Conservation (phyloP, 176 grass and related monocot genomes). For the Cenchrus fungigraminus region DNA sequence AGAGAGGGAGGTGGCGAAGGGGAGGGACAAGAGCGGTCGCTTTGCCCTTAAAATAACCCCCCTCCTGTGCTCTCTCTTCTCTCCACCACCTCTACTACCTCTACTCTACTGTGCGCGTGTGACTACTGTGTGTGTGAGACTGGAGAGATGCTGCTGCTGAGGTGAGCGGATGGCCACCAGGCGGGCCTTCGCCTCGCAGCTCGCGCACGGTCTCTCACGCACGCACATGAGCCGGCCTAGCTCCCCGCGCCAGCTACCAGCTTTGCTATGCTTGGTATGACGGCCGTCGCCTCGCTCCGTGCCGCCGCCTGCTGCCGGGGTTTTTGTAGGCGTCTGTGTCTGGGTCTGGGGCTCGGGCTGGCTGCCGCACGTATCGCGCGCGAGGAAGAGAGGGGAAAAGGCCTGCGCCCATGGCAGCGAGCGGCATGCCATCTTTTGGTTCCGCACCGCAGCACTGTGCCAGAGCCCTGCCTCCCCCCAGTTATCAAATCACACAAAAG, state of each 20-base stretch:
- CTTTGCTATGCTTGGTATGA: not conserved
- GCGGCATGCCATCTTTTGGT: constrained; percentile 53
- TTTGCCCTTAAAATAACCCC: constrained; percentile 43
- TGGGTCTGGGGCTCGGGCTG: too few species aligned
- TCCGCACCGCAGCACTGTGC: not conserved
- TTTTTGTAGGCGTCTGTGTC: not conserved
- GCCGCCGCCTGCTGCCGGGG: constrained; percentile 11
- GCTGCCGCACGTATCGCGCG: not conserved
- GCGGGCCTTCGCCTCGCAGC: not conserved
- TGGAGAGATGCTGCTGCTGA: not conserved
- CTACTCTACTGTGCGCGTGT: not conserved
- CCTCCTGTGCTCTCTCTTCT: not conserved
- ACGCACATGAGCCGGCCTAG: constrained; percentile 26
- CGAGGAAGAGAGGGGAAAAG: not conserved
- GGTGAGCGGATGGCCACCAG: not conserved
- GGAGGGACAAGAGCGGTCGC: constrained; percentile 7
- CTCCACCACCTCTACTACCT: too few species aligned
- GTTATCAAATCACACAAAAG: constrained; percentile 45
- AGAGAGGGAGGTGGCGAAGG: constrained; percentile 36
- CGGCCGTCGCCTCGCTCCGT: not conserved
- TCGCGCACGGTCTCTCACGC: constrained; percentile 4
- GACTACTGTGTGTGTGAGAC: not conserved
- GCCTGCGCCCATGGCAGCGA: constrained; percentile 3
- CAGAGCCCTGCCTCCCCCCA: constrained; percentile 29
- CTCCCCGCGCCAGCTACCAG: not conserved